Base-by-base conservation (phyloP, 306 rosid species). In the Pyrus pyrifolia region DNA sequence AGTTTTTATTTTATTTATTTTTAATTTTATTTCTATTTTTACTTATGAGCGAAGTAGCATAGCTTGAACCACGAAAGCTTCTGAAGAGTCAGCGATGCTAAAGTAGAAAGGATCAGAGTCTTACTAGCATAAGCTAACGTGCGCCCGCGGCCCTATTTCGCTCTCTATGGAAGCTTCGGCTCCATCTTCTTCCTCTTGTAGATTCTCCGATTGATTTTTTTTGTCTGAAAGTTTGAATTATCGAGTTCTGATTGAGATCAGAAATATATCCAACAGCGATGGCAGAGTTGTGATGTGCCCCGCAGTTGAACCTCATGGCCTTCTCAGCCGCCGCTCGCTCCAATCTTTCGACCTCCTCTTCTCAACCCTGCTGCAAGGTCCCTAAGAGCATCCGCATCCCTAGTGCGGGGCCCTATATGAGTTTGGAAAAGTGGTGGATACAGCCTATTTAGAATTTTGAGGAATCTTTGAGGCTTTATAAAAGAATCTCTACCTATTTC, bases 221-320 rank as follows among this genome's bases (percentile, higher is more conserved):
- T 33, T 30, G 46, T 33, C 69, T 4, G 25, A 11, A 63, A 33
- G 0, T 64, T 64, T 45, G 53, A 14, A 1, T 14, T 46, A 14
- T 46, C 2, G 53, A 46, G 19, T 46, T 14, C 1, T 14, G 19
- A 46, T 15, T 15, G 19, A 22, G 52, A 71, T 3, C 3, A 9
- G 30, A 33, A 12, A 5, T 8, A 11, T 45, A 55, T 64, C 49
- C 57, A 53, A 15, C 72, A 66, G 11, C 11, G 70, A 51, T 17
- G 62, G 60, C 25, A 67, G 79, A 62, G 76, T 73, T 5, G 80
- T 76, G 68, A 79, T 81, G 81, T 83, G 62, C 78, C 79, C 68
- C 72, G 11, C 44, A 27, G 70, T 57, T 74, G 40, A 44, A 12
- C 15, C 5, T 76, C 70, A 94, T 92, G 98, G 90, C 95, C 74